Base-by-base conservation (phyloP, 768 basidiomycete genomes). In the Myochromella boudieri region DNA sequence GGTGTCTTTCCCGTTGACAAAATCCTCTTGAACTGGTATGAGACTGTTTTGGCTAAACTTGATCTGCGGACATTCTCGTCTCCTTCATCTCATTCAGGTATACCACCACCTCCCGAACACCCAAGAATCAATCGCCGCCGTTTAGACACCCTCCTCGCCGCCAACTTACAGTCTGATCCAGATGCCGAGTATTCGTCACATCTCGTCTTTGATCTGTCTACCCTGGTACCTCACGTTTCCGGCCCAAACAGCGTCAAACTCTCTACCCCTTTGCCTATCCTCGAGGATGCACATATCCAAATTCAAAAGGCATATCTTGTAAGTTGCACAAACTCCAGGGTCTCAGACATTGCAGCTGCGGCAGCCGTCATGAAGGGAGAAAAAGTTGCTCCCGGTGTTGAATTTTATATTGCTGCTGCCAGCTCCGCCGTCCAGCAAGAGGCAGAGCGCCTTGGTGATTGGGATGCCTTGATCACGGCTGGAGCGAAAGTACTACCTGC, bases 301-400 rank as follows among this genome's bases (percentile, higher is more conserved):
- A 97, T 99, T 61, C 80, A 99, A 58, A 99, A 99, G 67, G 97
- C 97, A 1, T 99, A 99, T 68, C 89, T 99, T 46, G 91, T 99
- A 48, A 93, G 90, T 56, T 99, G 97, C 66, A 98, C 97, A 47
- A 99, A 99, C 68, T 93, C 95, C 1, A 87, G 97, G 31, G 89
- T 87, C 2, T 97, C 95, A 0, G 97, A 99, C 55, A 85, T 99
- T 47, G 83, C 91, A 5, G 87, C 90, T 0, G 95, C 97, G 0
- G 97, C 97, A 0, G 79, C 79, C n/a, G 94, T 97, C 22, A 75
- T 99, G 61, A 77, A 80, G 46, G 91, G 89, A 11, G 79, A 81
- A 56, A 85, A 74, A 47, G 81, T 99, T 42, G 89, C 93, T 0
- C 78, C 83, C 1, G 90, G 89, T 12, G 95, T 99, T 32, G 91